Base-by-base conservation (phyloP, 257 asterid genomes). In the Henckelia pumila region DNA sequence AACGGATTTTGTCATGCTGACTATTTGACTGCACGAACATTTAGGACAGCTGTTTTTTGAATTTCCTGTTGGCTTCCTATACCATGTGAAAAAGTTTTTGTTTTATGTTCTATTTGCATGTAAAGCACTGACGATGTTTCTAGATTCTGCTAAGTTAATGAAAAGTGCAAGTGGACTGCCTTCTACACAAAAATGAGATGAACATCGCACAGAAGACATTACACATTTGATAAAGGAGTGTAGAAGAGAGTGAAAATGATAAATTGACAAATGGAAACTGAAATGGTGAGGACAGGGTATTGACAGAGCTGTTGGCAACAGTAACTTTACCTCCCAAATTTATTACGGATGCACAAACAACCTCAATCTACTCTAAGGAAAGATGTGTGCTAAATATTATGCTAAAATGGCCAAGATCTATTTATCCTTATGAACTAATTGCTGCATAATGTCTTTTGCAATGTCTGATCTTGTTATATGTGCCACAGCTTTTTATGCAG, bases 401-500 rank as follows among this genome's bases (percentile, higher is more conserved):
- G 32, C 24, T 63, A 63, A 44, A 50, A 22, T 23, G n/a, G n/a
- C 57, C 56, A 22, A 28, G 44, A 57, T 32, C 17, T 11, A 11
- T 28, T 3, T 3, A 35, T 62, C 32, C 65, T 40, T 21, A 35
- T 37, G 56, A 1, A 25, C 66, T 7, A 25, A n/a, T 58, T 17
- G 30, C 53, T 67, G 40, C 40, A 59, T 13, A 25, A 44, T 40
- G 24, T 11, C 37, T 32, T 55, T 32, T 13, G 26, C 47, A 8
- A 62, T 66, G 53, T 44, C 61, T 70, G 61, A 60, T 72, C 40
- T 59, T 67, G 59, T 57, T 69, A 77, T 60, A 37, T 74, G 37
- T 72, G 73, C 64, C 20, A 57, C 87, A 93, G 97, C 79, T 90
- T 78, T 90, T 82, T 75, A 80, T 83, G 59, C 84, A 73, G 66